Conservation (phyloP, 1,284 basidiomycete genomes). For the Boletus mariae region DNA sequence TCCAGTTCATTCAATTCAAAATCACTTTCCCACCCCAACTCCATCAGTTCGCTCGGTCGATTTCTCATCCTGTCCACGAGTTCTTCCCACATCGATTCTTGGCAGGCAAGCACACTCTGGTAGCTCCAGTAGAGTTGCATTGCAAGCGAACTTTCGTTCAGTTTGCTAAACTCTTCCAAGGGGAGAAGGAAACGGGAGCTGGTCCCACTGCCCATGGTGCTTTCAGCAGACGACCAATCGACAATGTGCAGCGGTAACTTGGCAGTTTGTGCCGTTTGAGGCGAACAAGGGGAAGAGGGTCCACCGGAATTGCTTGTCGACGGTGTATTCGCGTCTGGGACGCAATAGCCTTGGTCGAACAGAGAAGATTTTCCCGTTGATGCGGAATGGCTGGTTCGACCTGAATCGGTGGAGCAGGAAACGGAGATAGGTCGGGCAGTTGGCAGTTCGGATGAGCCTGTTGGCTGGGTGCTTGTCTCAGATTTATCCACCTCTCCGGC, state of each 20-base stretch:
- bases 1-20: conserved; percentile 53
- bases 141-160: conserved; percentile 60
- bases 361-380: conserved; percentile 33
- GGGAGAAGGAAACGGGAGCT: conserved; percentile 44
- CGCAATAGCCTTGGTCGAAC: conserved; percentile 24
- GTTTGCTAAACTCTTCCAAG: conserved; percentile 40
- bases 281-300: conserved; percentile 18
- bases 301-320: conserved; percentile 18
- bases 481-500: conserved; percentile 24
- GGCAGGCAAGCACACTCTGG: conserved; percentile 60
- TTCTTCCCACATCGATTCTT: conserved; percentile 81
- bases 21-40: conserved; percentile 66
- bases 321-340: conserved; percentile 25
- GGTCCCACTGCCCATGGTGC: conserved; percentile 32
- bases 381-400: conserved; percentile 30
- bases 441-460: conserved; percentile 12
- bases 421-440: conserved; percentile 40
- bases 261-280: conserved; percentile 4
- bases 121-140: conserved; percentile 70
- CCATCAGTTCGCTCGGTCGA: conserved; percentile 45
- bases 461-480: conserved; percentile 15
- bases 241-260: conserved; percentile 28
- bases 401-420: conserved; percentile 42
- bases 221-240: conserved; percentile 34
- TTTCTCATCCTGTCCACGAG: conserved; percentile 58